phyloP scores from a whole-genome alignment of 305 asterid genomes.

The Ajuga reptans region DNA sequence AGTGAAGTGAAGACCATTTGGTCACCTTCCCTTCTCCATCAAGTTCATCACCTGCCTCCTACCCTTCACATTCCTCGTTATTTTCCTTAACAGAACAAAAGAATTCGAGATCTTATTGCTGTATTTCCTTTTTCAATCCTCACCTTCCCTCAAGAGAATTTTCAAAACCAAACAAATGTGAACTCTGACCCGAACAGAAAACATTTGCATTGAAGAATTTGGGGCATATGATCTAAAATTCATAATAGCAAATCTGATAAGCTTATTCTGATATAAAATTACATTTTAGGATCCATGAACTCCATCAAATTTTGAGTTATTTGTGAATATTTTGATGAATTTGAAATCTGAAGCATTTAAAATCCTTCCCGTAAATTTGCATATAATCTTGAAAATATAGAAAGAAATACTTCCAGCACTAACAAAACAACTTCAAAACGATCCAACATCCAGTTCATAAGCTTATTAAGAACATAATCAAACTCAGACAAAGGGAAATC shows the following conservation, averaged over 20 bases:
- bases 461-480: neutral
- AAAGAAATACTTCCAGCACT: neutral
- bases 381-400: too few relatives aligned
- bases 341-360: neutral
- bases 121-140: neutral
- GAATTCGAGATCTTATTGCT: neutral
- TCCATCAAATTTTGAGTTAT: neutral
- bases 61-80: neutral
- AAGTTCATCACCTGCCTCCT: neutral
- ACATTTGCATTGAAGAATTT: neutral
- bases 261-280: neutral
- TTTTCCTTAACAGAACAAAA: neutral
- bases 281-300: neutral
- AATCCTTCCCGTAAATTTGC: neutral
- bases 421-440: neutral
- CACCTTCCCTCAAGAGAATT: neutral
- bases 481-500: neutral
- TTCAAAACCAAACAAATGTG: neutral
- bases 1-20: neutral
- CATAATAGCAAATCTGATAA: neutral
- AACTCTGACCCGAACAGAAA: neutral
- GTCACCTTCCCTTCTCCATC: neutral
- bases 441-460: neutral
- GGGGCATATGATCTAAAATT: neutral
- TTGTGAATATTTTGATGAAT: neutral